These are phyloP conservation scores for Eutrema japonicum DNA, from an alignment of 345 rosid genomes.

Conservation along the genomic window DNA sequence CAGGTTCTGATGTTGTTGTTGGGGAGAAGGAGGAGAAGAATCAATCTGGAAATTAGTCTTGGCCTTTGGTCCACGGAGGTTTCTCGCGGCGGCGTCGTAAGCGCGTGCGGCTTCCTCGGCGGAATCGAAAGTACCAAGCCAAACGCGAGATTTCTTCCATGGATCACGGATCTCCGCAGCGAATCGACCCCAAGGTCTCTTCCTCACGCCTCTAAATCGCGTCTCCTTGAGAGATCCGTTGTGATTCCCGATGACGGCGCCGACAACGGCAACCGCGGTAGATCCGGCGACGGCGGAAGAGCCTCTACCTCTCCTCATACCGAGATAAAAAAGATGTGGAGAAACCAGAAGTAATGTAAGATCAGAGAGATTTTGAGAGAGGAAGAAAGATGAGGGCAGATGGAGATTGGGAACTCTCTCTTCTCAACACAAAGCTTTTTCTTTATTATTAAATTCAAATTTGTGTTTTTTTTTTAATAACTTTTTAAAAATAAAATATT, in stretches of 20 bases:
- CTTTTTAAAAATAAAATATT: not conserved
- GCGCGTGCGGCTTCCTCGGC: conserved; percentile 92
- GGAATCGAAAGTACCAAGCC: conserved; percentile 93
- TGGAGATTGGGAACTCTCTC: conserved; percentile 15
- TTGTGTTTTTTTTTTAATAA: not conserved
- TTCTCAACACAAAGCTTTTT: conserved; percentile 6
- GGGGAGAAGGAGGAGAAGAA: not conserved
- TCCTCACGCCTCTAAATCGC: conserved; percentile 81
- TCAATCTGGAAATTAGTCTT: conserved; percentile 74
- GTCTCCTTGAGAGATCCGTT: conserved; percentile 45
- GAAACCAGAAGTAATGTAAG: conserved; percentile 26
- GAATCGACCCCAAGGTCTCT: conserved; percentile 87
- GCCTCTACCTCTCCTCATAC: conserved; percentile 41
- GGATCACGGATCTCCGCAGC: conserved; percentile 98
- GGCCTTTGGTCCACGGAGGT: conserved; percentile 83
- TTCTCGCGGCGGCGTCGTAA: conserved; percentile 79
- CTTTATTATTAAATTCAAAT: not conserved
- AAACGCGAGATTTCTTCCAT: conserved; percentile 76
- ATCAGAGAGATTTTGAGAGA: conserved; percentile 8
- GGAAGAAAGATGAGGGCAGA: conserved; percentile 14
- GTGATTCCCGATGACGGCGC: not conserved
- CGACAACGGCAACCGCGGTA: not conserved
- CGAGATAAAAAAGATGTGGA: not conserved
- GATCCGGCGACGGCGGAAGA: conserved; percentile 32
- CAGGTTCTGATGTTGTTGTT: conserved; percentile 15